These are phyloP conservation scores for Aspergillus neotritici DNA, from an alignment of 2,329 filamentous ascomycete genomes.

Conservation along the genomic window DNA sequence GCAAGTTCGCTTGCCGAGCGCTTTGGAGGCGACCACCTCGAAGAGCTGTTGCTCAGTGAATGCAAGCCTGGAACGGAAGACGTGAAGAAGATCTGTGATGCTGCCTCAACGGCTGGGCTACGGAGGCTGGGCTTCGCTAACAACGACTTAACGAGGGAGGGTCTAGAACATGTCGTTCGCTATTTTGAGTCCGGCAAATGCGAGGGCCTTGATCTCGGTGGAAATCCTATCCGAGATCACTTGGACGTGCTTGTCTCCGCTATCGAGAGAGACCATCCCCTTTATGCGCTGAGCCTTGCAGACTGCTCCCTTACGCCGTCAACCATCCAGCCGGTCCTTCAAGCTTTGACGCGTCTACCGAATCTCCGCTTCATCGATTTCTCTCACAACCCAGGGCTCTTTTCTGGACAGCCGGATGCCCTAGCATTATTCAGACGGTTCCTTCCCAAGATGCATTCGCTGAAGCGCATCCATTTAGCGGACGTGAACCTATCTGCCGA, in stretches of 20 bases:
- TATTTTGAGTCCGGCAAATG: slow-evolving; percentile 74
- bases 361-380: slow-evolving; percentile 85
- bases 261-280: slow-evolving; percentile 45
- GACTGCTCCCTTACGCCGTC: slow-evolving; percentile 74
- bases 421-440: slow-evolving; percentile 72
- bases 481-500: slow-evolving; percentile 80
- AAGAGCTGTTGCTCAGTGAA: slow-evolving; percentile 77
- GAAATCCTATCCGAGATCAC: slow-evolving; percentile 64
- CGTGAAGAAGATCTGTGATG: slow-evolving; percentile 72
- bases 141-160: slow-evolving; percentile 69
- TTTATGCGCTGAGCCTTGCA: slow-evolving; percentile 80
- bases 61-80: slow-evolving; percentile 67
- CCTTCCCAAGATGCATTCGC: slow-evolving; percentile 66
- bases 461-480: slow-evolving; percentile 81
- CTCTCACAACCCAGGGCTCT: slow-evolving; percentile 80
- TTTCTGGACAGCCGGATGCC: slow-evolving; percentile 66
- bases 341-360: slow-evolving; percentile 62
- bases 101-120: slow-evolving; percentile 70
- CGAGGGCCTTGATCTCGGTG: slow-evolving; percentile 81
- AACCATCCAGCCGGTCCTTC: slow-evolving; percentile 68
- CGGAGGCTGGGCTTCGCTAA: slow-evolving; percentile 75
- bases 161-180: slow-evolving; percentile 66
- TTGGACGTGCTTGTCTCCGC: slow-evolving; percentile 38
- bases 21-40: slow-evolving; percentile 67
- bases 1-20: slow-evolving; percentile 71